These are phyloP conservation scores for Rhexocercosporidium sp. DNA, from an alignment of 2,329 filamentous ascomycete genomes.

Conservation along the genomic window DNA sequence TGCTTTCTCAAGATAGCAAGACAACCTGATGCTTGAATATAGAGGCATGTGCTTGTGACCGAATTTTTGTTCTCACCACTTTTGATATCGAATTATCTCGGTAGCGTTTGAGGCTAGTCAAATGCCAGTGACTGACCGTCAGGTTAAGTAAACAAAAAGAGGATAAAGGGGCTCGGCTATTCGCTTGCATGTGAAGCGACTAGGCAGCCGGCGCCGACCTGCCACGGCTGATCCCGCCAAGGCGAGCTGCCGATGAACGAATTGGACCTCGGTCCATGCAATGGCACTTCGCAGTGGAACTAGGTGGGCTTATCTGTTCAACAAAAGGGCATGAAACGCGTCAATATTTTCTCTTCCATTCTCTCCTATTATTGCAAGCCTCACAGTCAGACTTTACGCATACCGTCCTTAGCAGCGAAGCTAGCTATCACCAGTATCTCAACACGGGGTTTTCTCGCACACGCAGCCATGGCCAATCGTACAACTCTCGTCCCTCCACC, in stretches of 20 bases:
- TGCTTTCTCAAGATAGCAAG: background rate
- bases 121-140: background rate
- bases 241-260: constrained; percentile 1
- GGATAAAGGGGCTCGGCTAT: constrained; percentile 1
- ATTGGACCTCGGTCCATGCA: constrained; percentile 11
- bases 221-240: constrained; percentile 5
- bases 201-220: too few relatives aligned
- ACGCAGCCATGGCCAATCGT: constrained; percentile 39
- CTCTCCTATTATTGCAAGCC: background rate
- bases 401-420: background rate
- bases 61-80: background rate
- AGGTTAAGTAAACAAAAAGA: background rate
- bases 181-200: constrained; percentile 10
- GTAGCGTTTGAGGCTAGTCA: too few relatives aligned
- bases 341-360: constrained; percentile 6
- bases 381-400: background rate
- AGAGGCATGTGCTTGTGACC: too few relatives aligned
- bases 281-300: background rate
- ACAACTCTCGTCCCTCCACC: constrained; percentile 77
- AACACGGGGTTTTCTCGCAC: background rate
- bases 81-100: too few relatives aligned
- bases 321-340: constrained; percentile 22
- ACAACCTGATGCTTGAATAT: too few relatives aligned
- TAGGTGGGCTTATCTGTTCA: background rate
- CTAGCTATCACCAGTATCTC: background rate